Evolutionary conservation across 2,329 filamentous ascomycete genomes (phyloP).

Genomic region (Nemania diffusa): DNA sequence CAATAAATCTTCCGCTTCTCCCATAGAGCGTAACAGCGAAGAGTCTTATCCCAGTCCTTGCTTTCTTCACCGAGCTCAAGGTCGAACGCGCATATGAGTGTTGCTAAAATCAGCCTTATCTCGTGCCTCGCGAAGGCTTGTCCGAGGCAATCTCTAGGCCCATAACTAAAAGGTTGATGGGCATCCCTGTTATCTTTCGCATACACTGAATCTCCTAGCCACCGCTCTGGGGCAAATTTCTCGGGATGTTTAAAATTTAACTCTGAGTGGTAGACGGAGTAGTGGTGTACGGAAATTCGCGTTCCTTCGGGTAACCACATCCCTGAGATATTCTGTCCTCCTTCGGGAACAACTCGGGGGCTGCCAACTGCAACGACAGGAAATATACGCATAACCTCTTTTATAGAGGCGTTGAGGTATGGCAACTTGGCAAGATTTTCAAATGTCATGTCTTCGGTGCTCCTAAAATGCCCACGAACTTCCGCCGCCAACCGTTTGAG

Average conservation of each 20-base stretch:
- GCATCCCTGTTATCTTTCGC: conserved; percentile 41
- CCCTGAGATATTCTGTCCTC: conserved; percentile 7
- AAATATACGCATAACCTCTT: conserved; percentile 42
- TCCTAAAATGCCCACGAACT: conserved; percentile 59
- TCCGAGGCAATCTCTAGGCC: conserved; percentile 41
- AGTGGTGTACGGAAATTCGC: conserved; percentile 39
- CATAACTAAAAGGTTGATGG: conserved; percentile 41
- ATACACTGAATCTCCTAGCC: conserved; percentile 39
- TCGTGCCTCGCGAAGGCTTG: conserved; percentile 43
- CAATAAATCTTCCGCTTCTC: neutral
- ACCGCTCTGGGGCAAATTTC: conserved; percentile 43
- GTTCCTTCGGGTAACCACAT: neutral
- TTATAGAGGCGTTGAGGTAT: conserved; percentile 42
- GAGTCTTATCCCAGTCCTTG: neutral
- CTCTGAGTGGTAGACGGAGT: conserved; percentile 41
- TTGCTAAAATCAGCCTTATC: conserved; percentile 44
- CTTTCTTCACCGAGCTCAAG: conserved; percentile 1
- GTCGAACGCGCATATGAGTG: conserved; percentile 43
- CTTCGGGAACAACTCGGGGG: conserved; percentile 12
- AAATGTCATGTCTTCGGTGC: conserved; percentile 57
- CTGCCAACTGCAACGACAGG: conserved; percentile 38
- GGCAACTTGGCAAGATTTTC: conserved; percentile 34
- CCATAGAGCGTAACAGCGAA: neutral
- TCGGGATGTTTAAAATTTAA: conserved; percentile 41
- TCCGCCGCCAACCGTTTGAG: conserved; percentile 47